Evolutionary conservation across 2,329 filamentous ascomycete genomes (phyloP).

Genomic region (Beauveria asiatica): DNA sequence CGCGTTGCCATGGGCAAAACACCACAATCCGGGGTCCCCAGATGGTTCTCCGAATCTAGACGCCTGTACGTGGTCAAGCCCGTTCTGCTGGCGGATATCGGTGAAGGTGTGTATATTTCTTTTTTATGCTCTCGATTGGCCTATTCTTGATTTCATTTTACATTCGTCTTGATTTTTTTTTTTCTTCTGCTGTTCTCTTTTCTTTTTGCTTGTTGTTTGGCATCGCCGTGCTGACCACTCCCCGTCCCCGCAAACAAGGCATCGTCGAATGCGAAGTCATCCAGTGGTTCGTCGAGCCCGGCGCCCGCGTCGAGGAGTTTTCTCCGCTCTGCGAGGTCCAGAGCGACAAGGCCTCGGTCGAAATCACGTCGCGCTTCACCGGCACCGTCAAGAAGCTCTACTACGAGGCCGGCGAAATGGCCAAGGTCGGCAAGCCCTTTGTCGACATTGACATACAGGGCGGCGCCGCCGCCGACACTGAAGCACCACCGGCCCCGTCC

Average conservation of each 20-base stretch:
- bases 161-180: not conserved
- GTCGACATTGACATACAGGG: conserved; percentile 92
- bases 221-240: not conserved
- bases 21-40: conserved; percentile 24
- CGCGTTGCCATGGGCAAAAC: conserved; percentile 25
- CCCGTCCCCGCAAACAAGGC: conserved; percentile 41
- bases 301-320: conserved; percentile 93
- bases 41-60: conserved; percentile 44
- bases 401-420: conserved; percentile 94
- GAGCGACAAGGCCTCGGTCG: conserved; percentile 83
- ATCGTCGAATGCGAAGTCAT: conserved; percentile 99
- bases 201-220: not conserved
- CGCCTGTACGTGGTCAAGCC: conserved; percentile 58
- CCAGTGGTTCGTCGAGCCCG: conserved; percentile 98
- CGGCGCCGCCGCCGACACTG: conserved; percentile 49
- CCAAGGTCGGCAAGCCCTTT: conserved; percentile 86
- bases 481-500: conserved; percentile 22
- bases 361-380: conserved; percentile 93
- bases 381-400: conserved; percentile 94
- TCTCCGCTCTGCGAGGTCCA: conserved; percentile 97
- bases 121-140: not conserved
- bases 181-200: not conserved
- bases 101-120: conserved; percentile 54
- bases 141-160: not conserved
- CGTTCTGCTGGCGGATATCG: conserved; percentile 76